These are phyloP conservation scores for Mortierella sp. DNA, from an alignment of 371 early-diverging fungal species.

Conservation along the genomic window DNA sequence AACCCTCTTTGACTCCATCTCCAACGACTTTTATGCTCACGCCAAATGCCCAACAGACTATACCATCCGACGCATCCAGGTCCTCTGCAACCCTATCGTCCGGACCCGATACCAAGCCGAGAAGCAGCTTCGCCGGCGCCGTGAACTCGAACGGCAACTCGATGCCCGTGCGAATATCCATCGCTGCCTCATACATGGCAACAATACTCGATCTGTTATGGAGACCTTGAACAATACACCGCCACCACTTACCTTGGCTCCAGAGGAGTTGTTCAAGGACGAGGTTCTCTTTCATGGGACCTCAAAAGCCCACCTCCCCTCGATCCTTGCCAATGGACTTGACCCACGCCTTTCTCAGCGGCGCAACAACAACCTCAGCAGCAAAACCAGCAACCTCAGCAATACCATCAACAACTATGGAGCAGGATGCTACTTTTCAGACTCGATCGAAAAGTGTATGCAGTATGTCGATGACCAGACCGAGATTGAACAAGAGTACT, in stretches of 20 bases:
- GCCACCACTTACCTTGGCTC: conserved; percentile 5
- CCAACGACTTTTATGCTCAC: conserved; percentile 33
- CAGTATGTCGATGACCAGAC: conserved; percentile 41
- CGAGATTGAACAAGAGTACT: conserved; percentile 33
- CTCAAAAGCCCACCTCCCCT: conserved; percentile 10
- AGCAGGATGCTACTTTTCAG: conserved; percentile 49
- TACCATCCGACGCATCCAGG: conserved; percentile 21
- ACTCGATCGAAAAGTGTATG: conserved; percentile 55
- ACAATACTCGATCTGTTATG: neutral
- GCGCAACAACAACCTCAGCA: conserved; percentile 9
- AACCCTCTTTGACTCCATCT: neutral
- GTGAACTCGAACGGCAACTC: conserved; percentile 4
- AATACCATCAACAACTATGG: conserved; percentile 17
- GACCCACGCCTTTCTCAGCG: conserved; percentile 45
- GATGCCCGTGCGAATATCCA: neutral
- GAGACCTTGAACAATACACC: neutral
- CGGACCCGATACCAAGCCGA: conserved; percentile 49
- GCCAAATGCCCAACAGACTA: conserved; percentile 28
- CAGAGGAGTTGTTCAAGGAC: conserved; percentile 31
- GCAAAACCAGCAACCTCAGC: no score
- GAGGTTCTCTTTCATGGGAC: conserved; percentile 53
- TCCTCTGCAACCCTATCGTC: conserved; percentile 37
- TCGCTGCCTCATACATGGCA: neutral
- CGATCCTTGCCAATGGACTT: conserved; percentile 41
- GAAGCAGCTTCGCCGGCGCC: conserved; percentile 33